Evolutionary conservation across 2,329 filamentous ascomycete genomes (phyloP).

Genomic region (Emergomyces pasteurianus): DNA sequence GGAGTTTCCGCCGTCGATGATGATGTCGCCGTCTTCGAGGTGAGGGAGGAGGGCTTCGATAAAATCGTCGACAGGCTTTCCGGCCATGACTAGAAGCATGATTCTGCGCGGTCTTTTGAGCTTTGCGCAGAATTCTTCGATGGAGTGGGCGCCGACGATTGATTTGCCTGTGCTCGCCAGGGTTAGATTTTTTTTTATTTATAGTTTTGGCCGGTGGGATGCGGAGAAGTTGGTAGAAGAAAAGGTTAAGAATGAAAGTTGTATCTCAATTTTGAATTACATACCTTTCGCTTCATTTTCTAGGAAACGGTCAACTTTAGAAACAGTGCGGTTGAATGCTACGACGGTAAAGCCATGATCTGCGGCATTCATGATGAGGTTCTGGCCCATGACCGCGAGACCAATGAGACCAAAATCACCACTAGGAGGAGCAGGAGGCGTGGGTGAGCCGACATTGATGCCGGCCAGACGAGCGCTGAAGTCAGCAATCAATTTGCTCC

Average conservation of each 20-base stretch:
- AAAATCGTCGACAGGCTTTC: conserved; percentile 96
- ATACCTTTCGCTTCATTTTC: conserved; percentile 75
- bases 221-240: not conserved
- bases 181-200: conserved; percentile 19
- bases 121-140: conserved; percentile 90
- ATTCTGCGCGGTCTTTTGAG: conserved; percentile 94
- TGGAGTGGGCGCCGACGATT: conserved; percentile 83
- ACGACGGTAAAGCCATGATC: conserved; percentile 93
- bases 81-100: conserved; percentile 98
- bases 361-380: conserved; percentile 80
- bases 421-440: conserved; percentile 45
- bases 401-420: conserved; percentile 87
- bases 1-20: conserved; percentile 98
- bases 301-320: conserved; percentile 94
- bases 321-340: conserved; percentile 96
- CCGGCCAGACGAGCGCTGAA: conserved; percentile 48
- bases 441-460: conserved; percentile 56
- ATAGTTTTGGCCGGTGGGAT: not conserved
- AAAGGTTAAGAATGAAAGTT: not conserved
- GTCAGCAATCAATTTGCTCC: conserved; percentile 7
- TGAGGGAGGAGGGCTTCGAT: conserved; percentile 86
- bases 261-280: conserved; percentile 10
- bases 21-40: conserved; percentile 81
- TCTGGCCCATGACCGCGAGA: conserved; percentile 83
- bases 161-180: conserved; percentile 56